These are phyloP conservation scores for Sclerotinia sclerotiorum DNA, from an alignment of 2,329 filamentous ascomycete species.

Conservation along the genomic window DNA sequence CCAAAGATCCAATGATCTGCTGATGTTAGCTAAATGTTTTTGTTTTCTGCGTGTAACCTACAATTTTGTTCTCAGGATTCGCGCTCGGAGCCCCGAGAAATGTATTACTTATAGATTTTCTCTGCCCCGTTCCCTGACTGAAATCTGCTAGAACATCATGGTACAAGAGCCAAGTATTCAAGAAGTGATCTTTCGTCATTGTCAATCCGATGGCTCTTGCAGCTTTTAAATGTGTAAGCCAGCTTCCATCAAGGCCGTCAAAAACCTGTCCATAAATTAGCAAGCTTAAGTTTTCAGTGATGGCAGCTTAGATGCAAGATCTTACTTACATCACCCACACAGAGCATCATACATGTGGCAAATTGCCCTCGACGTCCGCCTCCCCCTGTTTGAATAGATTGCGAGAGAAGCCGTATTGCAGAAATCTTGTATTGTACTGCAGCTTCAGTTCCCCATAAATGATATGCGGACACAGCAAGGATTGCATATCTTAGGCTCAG, in stretches of 20 bases:
- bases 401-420: constrained; percentile 45
- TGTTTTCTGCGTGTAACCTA: not conserved
- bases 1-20: constrained; percentile 48
- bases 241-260: constrained; percentile 49
- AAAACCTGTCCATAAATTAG: constrained; percentile 38
- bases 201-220: constrained; percentile 32
- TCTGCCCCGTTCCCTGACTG: constrained; percentile 41
- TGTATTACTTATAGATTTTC: not conserved
- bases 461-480: constrained; percentile 47
- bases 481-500: constrained; percentile 47
- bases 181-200: constrained; percentile 42
- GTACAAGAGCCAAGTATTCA: constrained; percentile 50
- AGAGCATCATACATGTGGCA: constrained; percentile 52
- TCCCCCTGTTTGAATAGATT: constrained; percentile 40
- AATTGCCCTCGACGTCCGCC: constrained; percentile 40
- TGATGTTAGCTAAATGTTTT: not conserved
- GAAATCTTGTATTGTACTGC: constrained; percentile 47
- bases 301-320: not conserved
- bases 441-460: constrained; percentile 43
- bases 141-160: constrained; percentile 49
- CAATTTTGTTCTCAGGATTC: constrained; percentile 8
- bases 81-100: not conserved
- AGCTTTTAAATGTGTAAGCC: constrained; percentile 47
- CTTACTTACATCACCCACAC: constrained; percentile 47
- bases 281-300: not conserved